phyloP scores from a whole-genome alignment of 2,329 filamentous ascomycete species.

The Cadophora malorum region DNA sequence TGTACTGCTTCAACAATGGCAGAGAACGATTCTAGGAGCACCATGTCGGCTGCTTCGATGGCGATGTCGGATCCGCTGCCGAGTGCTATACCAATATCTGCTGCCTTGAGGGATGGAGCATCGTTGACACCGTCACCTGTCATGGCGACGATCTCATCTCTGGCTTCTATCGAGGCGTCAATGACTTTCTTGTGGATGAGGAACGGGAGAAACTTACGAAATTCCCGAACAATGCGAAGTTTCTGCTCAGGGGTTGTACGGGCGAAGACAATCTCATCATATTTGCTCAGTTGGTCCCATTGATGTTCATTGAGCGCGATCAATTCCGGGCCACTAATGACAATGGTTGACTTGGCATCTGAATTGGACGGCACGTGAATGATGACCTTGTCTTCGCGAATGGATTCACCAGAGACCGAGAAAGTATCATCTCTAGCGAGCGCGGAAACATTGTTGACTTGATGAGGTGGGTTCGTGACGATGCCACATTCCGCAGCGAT shows the following conservation, averaged over 20 bases:
- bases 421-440: conserved; percentile 37
- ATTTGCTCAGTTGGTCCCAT: conserved; percentile 69
- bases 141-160: conserved; percentile 63
- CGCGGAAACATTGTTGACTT: conserved; percentile 60
- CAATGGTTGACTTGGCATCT: conserved; percentile 54
- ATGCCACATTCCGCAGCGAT: conserved; percentile 78
- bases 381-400: conserved; percentile 24
- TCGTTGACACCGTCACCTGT: conserved; percentile 56
- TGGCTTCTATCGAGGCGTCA: conserved; percentile 48
- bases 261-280: conserved; percentile 78
- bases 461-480: conserved; percentile 57
- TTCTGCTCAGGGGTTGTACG: conserved; percentile 81
- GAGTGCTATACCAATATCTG: conserved; percentile 69
- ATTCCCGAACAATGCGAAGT: conserved; percentile 77
- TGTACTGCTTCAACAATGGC: conserved; percentile 75
- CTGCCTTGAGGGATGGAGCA: conserved; percentile 62
- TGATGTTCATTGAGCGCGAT: conserved; percentile 69
- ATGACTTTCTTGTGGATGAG: neutral
- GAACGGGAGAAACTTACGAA: conserved; percentile 49
- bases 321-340: conserved; percentile 70
- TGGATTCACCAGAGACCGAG: conserved; percentile 29
- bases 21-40: conserved; percentile 71
- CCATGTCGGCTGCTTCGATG: conserved; percentile 67
- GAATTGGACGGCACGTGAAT: conserved; percentile 15
- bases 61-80: conserved; percentile 65